These are phyloP conservation scores for Annona squamosa DNA, from an alignment of 164 flowering plant species.

Conservation along the genomic window DNA sequence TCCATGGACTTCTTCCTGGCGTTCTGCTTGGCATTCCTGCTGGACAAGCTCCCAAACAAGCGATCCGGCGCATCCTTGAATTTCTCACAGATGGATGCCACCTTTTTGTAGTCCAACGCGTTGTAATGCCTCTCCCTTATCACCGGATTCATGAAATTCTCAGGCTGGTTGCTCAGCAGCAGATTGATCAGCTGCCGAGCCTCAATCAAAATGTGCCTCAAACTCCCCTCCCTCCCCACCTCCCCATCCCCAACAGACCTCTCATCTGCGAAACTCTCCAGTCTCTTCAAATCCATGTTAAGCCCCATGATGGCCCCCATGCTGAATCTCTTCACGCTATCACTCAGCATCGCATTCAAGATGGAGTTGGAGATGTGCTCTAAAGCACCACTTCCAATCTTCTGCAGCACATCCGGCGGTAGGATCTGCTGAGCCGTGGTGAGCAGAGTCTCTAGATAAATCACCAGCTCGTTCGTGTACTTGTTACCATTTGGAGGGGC, in stretches of 20 bases:
- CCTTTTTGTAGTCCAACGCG: slow-evolving; percentile 72
- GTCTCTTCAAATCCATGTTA: slow-evolving; percentile 48
- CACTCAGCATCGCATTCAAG: slow-evolving; percentile 66
- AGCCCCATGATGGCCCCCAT: slow-evolving; percentile 58
- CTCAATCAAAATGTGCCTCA: slow-evolving; percentile 56
- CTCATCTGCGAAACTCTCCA: slow-evolving; percentile 81
- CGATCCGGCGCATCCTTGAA: slow-evolving; percentile 80
- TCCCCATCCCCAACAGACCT: slow-evolving; percentile 61
- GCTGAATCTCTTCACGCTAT: slow-evolving; percentile 75
- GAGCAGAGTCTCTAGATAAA: slow-evolving; percentile 67
- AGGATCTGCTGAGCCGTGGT: slow-evolving; percentile 84
- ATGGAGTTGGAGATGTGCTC: slow-evolving; percentile 66
- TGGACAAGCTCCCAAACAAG: slow-evolving; percentile 76
- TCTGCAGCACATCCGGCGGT: slow-evolving; percentile 69
- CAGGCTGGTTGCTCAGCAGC: slow-evolving; percentile 75
- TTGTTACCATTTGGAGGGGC: slow-evolving; percentile 41
- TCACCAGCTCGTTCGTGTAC: slow-evolving; percentile 56
- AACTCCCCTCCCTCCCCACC: slow-evolving; percentile 50
- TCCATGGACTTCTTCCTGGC: slow-evolving; percentile 86
- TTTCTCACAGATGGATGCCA: slow-evolving; percentile 68
- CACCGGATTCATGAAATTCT: slow-evolving; percentile 88
- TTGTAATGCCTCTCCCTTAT: slow-evolving; percentile 68
- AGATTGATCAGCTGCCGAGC: slow-evolving; percentile 79
- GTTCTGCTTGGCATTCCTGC: slow-evolving; percentile 63
- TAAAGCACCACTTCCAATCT: slow-evolving; percentile 71